phyloP scores from a whole-genome alignment of 2,329 filamentous ascomycete genomes.

The Colletotrichum melonis region DNA sequence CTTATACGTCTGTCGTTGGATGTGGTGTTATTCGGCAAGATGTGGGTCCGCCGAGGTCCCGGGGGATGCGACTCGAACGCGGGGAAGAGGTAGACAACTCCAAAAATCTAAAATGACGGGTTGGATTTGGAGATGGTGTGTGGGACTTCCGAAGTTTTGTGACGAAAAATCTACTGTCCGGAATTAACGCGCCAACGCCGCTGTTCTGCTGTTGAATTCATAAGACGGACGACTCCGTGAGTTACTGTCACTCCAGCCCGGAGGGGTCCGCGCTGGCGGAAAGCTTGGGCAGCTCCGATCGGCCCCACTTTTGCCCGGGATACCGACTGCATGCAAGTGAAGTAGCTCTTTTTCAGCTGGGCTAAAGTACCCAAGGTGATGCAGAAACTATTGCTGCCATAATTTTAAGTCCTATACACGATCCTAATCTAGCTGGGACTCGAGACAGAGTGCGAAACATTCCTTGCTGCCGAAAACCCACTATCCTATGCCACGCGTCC shows the following conservation, averaged over 20 bases:
- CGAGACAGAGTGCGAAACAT: background rate
- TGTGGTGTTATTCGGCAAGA: background rate
- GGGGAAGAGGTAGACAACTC: background rate
- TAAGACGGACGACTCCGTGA: background rate
- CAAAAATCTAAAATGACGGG: background rate
- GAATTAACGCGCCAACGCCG: no score
- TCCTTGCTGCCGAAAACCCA: background rate
- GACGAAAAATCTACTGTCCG: no score
- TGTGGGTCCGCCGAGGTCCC: background rate
- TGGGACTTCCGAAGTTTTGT: background rate
- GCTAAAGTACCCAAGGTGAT: background rate
- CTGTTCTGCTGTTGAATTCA: background rate
- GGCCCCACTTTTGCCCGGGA: background rate
- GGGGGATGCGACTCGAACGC: background rate
- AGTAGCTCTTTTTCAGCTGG: background rate
- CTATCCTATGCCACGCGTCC: background rate
- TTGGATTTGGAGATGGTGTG: background rate
- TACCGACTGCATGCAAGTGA: background rate
- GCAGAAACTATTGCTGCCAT: background rate
- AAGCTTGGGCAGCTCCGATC: background rate
- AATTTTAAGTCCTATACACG: background rate
- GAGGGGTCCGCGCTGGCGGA: background rate
- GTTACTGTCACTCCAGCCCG: background rate
- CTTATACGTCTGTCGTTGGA: background rate
- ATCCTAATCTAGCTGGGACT: background rate